Conservation (phyloP, 2,329 filamentous ascomycete genomes). For the Chaetoscypha palmicola region DNA sequence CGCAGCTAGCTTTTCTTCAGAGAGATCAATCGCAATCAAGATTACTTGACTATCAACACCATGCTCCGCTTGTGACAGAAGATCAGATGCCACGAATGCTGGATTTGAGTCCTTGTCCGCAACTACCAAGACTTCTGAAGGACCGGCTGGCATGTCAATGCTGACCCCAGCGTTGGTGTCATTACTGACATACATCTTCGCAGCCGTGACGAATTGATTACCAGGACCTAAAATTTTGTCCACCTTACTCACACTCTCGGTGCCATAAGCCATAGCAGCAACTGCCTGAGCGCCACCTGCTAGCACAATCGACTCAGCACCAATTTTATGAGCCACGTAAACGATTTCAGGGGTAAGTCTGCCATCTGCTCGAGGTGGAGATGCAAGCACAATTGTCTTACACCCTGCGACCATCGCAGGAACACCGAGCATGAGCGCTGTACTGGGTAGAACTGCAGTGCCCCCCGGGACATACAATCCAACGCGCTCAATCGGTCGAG, state of each 20-base stretch:
- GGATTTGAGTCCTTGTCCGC: constrained; percentile 85
- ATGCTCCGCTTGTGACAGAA: constrained; percentile 93
- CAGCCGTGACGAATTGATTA: constrained; percentile 97
- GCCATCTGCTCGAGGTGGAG: constrained; percentile 82
- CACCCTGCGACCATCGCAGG: constrained; percentile 97
- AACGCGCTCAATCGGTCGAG: constrained; percentile 88
- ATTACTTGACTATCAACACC: constrained; percentile 95
- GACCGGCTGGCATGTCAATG: constrained; percentile 98
- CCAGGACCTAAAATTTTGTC: constrained; percentile 98
- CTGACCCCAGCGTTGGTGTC: constrained; percentile 91
- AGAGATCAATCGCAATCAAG: constrained; percentile 75
- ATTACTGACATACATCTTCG: constrained; percentile 97
- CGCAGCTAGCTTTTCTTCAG: constrained; percentile 63
- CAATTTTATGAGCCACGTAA: constrained; percentile 94
- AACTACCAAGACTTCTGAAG: constrained; percentile 93
- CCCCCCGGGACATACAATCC: constrained; percentile 93
- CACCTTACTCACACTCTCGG: constrained; percentile 87
- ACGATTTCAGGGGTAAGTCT: constrained; percentile 94
- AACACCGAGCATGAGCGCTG: constrained; percentile 95
- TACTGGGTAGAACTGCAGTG: constrained; percentile 93
- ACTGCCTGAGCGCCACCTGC: constrained; percentile 94
- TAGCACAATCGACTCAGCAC: constrained; percentile 90
- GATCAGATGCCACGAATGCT: constrained; percentile 89
- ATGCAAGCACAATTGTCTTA: constrained; percentile 88
- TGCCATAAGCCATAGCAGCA: constrained; percentile 95